A percentile compares a stretch with the other conserved stretches of the same genome.
Conservation (phyloP, 108 stramenopile species). For the Pseudonitzschia pungens region DNA sequence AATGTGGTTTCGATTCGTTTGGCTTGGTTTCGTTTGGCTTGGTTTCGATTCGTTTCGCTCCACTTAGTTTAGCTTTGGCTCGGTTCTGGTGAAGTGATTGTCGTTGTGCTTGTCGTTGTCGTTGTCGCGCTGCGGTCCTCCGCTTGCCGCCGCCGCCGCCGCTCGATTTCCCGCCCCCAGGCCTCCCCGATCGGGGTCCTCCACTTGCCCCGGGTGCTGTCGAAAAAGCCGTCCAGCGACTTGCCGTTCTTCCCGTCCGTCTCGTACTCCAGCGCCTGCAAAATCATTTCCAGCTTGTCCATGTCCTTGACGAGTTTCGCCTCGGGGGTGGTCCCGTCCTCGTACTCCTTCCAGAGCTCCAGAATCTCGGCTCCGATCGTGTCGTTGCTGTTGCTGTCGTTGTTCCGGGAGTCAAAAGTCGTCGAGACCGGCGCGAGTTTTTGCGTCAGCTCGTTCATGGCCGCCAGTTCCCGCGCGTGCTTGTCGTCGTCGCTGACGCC, state of each 20-base stretch:
- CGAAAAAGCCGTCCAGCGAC: constrained; percentile 57
- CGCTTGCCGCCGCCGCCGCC: constrained; percentile 32
- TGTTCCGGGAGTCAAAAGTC: not conserved
- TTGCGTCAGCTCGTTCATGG: constrained; percentile 50
- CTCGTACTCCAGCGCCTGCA: constrained; percentile 86
- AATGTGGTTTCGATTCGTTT: too few species aligned
- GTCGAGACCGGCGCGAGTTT: not conserved
- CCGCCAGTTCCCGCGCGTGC: constrained; percentile 56
- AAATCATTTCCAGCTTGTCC: constrained; percentile 87
- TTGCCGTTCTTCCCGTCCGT: constrained; percentile 37
- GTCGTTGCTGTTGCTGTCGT: not conserved
- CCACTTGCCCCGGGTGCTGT: constrained; percentile 61
- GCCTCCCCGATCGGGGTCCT: constrained; percentile 54
- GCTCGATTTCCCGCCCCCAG: constrained; percentile 67
- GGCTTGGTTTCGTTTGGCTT: too few species aligned
- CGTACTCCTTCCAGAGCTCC: constrained; percentile 81
- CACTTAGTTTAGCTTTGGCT: too few species aligned
- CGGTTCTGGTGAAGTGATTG: not conserved
- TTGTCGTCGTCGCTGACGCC: constrained; percentile 55
- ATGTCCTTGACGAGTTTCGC: constrained; percentile 71
- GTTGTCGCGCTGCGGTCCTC: too few species aligned
- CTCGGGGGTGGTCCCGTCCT: constrained; percentile 59
- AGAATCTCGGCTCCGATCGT: constrained; percentile 54
- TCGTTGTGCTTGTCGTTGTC: too few species aligned
- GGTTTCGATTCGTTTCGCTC: too few species aligned